phyloP scores from a whole-genome alignment of 495 filamentous ascomycete species.

The Penicillium parvum region DNA sequence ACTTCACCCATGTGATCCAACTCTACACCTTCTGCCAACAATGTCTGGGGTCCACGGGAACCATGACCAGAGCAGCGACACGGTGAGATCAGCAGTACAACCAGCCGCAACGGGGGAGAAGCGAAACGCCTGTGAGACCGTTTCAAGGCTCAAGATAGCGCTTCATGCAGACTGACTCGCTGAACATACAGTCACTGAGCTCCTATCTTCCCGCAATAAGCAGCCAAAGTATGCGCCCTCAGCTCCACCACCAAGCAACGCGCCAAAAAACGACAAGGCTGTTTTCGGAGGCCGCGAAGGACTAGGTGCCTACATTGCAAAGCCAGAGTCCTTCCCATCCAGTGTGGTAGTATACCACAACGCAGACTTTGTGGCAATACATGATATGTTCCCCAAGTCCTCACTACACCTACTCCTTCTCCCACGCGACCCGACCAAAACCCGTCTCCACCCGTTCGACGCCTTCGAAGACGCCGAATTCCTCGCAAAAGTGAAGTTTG shows the following conservation, averaged over 20 bases:
- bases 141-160: neutral
- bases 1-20: neutral
- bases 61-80: neutral
- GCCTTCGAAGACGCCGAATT: slow-evolving; percentile 71
- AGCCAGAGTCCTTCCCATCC: slow-evolving; percentile 59
- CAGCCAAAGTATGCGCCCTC: slow-evolving; percentile 30
- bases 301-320: slow-evolving; percentile 66
- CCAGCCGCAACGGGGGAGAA: slow-evolving; percentile 25
- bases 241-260: slow-evolving; percentile 21
- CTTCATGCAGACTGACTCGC: neutral
- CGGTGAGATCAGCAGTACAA: neutral
- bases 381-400: slow-evolving; percentile 82
- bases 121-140: slow-evolving; percentile 40
- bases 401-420: slow-evolving; percentile 82
- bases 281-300: slow-evolving; percentile 51
- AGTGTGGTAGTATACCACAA: slow-evolving; percentile 64
- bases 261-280: slow-evolving; percentile 18
- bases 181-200: slow-evolving; percentile 52
- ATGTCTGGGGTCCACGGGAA: slow-evolving; percentile 9
- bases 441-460: slow-evolving; percentile 67
- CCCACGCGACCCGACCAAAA: slow-evolving; percentile 62
- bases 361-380: slow-evolving; percentile 70
- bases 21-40: too few relatives aligned
- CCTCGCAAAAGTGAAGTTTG: slow-evolving; percentile 56
- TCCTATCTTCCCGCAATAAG: slow-evolving; percentile 61